Evolutionary conservation across 495 filamentous ascomycete genomes (phyloP).

Genomic region (Aspergillus baeticus): DNA sequence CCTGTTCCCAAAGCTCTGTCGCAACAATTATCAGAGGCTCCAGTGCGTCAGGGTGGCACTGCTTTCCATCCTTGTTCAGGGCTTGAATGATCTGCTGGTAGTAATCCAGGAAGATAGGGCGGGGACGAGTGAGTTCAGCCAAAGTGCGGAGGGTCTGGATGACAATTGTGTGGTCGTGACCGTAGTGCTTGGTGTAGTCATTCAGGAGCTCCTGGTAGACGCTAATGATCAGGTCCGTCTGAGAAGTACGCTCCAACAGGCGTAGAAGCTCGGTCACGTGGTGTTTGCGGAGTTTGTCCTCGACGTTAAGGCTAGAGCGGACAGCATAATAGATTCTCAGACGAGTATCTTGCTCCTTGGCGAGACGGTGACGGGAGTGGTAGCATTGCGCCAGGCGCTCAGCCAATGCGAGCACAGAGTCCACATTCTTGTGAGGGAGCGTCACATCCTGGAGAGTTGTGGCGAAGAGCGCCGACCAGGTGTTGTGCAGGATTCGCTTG

Average conservation of each 20-base stretch:
- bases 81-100: conserved; percentile 38
- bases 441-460: conserved; percentile 34
- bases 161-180: conserved; percentile 29
- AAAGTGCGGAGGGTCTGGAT: conserved; percentile 34
- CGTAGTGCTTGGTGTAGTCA: conserved; percentile 36
- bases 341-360: conserved; percentile 36
- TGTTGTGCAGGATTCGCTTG: conserved; percentile 34
- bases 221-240: conserved; percentile 34
- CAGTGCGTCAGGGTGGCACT: conserved; percentile 35
- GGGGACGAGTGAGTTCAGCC: conserved; percentile 36
- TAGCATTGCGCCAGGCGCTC: conserved; percentile 37
- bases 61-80: conserved; percentile 35
- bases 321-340: conserved; percentile 35
- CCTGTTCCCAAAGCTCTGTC: conserved; percentile 39
- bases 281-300: conserved; percentile 34
- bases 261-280: conserved; percentile 29
- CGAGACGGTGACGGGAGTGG: conserved; percentile 35
- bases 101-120: conserved; percentile 39
- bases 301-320: conserved; percentile 27
- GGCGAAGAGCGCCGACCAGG: conserved; percentile 37
- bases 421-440: conserved; percentile 30
- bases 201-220: conserved; percentile 36
- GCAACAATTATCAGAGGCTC: conserved; percentile 38
- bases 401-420: conserved; percentile 30
- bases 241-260: conserved; percentile 30